Evolutionary conservation across 305 asterid genomes (phyloP), one percentile per base, ranked within the genome.

Genomic region (Rubia tinctorum): DNA sequence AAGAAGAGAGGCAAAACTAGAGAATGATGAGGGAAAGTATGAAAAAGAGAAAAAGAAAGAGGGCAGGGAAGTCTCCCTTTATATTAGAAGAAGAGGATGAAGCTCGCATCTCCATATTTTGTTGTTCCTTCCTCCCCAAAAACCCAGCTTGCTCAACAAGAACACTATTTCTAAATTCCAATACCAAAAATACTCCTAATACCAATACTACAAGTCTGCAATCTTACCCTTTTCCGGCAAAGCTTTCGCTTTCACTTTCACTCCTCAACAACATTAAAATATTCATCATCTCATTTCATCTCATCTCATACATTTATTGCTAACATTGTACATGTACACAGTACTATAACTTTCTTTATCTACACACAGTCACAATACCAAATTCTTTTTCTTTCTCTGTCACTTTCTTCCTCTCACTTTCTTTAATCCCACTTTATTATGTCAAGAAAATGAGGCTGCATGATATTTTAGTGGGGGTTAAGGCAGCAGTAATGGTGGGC

Each of bases 21-120:
- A 90, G 86, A 85, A 93, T 75, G 86, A 89, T 91, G 88, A 93
- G 96, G 69, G 82, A 73, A 77, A 94, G 92, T 80, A 92, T 87
- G 89, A 84, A 90, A 77, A 91, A 90, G 30, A 91, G 90, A 74
- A 91, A 94, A 84, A 84, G 88, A 82, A 87, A 86, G 81, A 86
- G 91, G 58, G 80, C 76, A 62, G 90, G 84, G 86, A 79, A 85
- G 81, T 79, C 83, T 82, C 84, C 91, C 74, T 85, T 77, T 68
- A 61, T 70, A 55, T 55, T 0, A 30, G 73, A 5, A 51, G 7
- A 1, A 1, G 58, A 58, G 18, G 75, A 71, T 20, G 95, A 81
- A 64, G 69, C 97, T 88, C 92, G 84, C 76, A 84, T 86, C 93
- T 88, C 96, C 92, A 82, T 81, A 66, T 66, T 76, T 76, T 40